Conservation (phyloP, 371 early-diverging fungal species). For the Mucor circinelloides region DNA sequence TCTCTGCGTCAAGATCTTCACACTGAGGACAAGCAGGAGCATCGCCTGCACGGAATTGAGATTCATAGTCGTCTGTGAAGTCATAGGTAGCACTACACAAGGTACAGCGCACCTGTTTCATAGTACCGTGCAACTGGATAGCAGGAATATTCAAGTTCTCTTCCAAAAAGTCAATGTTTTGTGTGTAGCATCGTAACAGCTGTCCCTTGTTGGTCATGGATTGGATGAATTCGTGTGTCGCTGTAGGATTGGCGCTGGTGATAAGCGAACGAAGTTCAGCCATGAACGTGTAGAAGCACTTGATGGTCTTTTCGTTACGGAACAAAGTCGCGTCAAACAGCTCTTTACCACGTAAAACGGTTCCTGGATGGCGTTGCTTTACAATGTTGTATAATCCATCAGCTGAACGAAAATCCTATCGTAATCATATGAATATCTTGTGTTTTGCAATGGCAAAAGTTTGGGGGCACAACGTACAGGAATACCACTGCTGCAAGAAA, state of each 20-base stretch:
- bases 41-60: constrained; percentile 67
- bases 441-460: no score
- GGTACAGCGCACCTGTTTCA: constrained; percentile 85
- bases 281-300: constrained; percentile 94
- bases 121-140: constrained; percentile 92
- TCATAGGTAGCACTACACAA: constrained; percentile 68
- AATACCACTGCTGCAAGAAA: constrained; percentile 90
- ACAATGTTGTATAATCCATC: constrained; percentile 83
- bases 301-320: constrained; percentile 70
- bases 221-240: constrained; percentile 88
- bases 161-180: constrained; percentile 98
- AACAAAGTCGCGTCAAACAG: constrained; percentile 95
- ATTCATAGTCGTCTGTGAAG: constrained; percentile 57
- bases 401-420: constrained; percentile 82
- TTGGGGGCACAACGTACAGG: constrained; percentile 57
- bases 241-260: constrained; percentile 75
- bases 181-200: constrained; percentile 92
- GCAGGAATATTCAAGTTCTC: constrained; percentile 66
- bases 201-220: constrained; percentile 71
- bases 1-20: constrained; percentile 49
- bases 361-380: constrained; percentile 74
- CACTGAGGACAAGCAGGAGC: constrained; percentile 86
- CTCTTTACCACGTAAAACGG: constrained; percentile 86
- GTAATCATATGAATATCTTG: neutral
- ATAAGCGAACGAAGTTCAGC: constrained; percentile 84